Conservation (phyloP, 2,329 filamentous ascomycete species). For the Elsinoe ampelina region DNA sequence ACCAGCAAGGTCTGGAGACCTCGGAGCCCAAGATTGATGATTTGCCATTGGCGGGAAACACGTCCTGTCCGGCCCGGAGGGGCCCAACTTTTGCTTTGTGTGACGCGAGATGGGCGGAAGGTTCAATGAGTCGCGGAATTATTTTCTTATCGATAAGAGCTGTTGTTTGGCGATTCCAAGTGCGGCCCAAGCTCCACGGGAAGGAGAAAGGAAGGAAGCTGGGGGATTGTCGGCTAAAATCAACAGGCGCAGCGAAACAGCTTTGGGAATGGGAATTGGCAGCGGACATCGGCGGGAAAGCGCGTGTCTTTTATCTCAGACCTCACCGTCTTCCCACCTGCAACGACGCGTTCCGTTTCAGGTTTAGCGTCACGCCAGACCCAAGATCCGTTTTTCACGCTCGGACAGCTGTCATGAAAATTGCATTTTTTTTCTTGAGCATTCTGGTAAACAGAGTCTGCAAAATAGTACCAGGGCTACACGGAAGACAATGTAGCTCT, state of each 20-base stretch:
- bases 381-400: neutral
- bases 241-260: neutral
- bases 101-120: neutral
- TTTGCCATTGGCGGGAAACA: slow-evolving; percentile 8
- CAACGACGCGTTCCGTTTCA: neutral
- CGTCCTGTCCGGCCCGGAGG: neutral
- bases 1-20: slow-evolving; percentile 40
- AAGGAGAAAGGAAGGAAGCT: neutral
- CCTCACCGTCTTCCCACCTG: neutral
- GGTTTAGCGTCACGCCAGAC: neutral
- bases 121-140: neutral
- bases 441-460: no score
- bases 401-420: neutral
- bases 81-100: neutral
- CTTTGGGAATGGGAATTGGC: slow-evolving; percentile 8
- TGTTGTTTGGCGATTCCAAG: neutral
- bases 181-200: slow-evolving; percentile 10
- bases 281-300: slow-evolving; percentile 2
- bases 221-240: slow-evolving; percentile 1
- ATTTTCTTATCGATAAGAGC: slow-evolving; percentile 6
- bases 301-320: slow-evolving; percentile 3
- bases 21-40: slow-evolving; percentile 29
- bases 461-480: no score
- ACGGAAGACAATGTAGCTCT: no score
- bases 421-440: neutral